Evolutionary conservation across 1,139 yeast genomes (phyloP).

Genomic region (Hansenula anomala): DNA sequence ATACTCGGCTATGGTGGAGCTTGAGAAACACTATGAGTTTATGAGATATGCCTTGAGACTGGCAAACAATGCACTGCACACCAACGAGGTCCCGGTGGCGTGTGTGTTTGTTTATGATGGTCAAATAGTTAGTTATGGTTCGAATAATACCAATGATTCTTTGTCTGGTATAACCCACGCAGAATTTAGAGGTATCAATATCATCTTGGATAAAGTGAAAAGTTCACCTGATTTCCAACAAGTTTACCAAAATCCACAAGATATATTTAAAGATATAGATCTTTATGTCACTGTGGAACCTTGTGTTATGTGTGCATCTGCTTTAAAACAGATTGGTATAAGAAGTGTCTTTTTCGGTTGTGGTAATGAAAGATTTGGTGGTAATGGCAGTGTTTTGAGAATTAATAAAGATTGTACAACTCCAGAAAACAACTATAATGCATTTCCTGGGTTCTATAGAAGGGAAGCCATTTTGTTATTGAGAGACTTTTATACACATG

Average conservation of each 20-base stretch:
- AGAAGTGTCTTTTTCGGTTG: slow-evolving; percentile 81
- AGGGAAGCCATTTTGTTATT: slow-evolving; percentile 79
- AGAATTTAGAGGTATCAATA: slow-evolving; percentile 76
- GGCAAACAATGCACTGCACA: slow-evolving; percentile 50
- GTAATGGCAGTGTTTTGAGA: slow-evolving; percentile 81
- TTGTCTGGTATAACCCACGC: slow-evolving; percentile 88
- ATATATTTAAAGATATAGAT: slow-evolving; percentile 45
- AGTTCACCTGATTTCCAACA: slow-evolving; percentile 11
- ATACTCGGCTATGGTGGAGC: not conserved
- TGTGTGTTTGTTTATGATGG: slow-evolving; percentile 53
- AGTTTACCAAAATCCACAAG: slow-evolving; percentile 14
- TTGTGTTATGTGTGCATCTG: slow-evolving; percentile 97
- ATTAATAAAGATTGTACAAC: slow-evolving; percentile 47
- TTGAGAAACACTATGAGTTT: slow-evolving; percentile 22
- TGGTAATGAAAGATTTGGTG: slow-evolving; percentile 94
- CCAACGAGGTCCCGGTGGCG: slow-evolving; percentile 72
- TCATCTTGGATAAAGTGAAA: slow-evolving; percentile 31
- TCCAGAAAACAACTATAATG: slow-evolving; percentile 36
- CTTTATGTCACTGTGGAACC: slow-evolving; percentile 97
- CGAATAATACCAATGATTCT: slow-evolving; percentile 85
- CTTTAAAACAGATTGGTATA: slow-evolving; percentile 75
- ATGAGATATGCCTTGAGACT: slow-evolving; percentile 48
- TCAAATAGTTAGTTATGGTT: slow-evolving; percentile 67
- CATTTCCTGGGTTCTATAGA: slow-evolving; percentile 75
- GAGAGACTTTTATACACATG: slow-evolving; percentile 78